A percentile compares a stretch with the other conserved stretches of the same genome.
These are phyloP conservation scores for Saksenaea vasiformis DNA, from an alignment of 371 early-diverging fungal genomes.

Conservation along the genomic window DNA sequence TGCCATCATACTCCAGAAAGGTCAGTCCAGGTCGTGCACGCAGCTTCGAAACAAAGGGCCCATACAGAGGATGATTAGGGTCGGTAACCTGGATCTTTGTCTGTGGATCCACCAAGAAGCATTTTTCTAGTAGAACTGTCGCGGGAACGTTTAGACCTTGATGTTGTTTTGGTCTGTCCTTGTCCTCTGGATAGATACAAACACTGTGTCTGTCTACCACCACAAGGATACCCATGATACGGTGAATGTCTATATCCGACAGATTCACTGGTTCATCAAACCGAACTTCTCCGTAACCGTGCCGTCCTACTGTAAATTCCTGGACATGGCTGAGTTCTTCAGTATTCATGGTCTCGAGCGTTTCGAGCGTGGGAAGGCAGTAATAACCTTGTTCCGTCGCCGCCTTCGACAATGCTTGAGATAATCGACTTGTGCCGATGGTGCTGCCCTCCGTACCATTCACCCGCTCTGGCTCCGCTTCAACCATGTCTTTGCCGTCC, in stretches of 20 bases:
- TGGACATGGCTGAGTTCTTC: constrained; percentile 71
- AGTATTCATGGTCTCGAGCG: constrained; percentile 53
- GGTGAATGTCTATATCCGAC: constrained; percentile 58
- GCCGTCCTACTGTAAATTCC: constrained; percentile 74
- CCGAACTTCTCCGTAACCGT: constrained; percentile 74
- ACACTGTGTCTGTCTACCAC: constrained; percentile 68
- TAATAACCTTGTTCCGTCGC: constrained; percentile 29
- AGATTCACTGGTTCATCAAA: constrained; percentile 87
- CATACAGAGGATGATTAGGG: constrained; percentile 68
- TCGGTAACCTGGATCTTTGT: constrained; percentile 71
- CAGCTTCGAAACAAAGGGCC: constrained; percentile 70
- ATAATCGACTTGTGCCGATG: not conserved
- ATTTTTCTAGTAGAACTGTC: constrained; percentile 72
- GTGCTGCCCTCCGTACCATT: not conserved
- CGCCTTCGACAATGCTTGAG: not conserved
- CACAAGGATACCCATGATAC: constrained; percentile 84
- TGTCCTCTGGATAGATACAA: constrained; percentile 84
- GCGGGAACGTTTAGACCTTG: constrained; percentile 89
- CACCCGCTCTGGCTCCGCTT: not conserved
- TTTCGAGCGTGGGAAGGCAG: constrained; percentile 37
- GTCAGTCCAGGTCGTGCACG: constrained; percentile 67
- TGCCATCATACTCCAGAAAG: constrained; percentile 74
- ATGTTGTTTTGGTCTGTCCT: constrained; percentile 76
- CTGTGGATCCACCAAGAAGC: constrained; percentile 80
- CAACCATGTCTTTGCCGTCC: too few species aligned